A percentile compares a stretch with the other conserved stretches of the same genome.
These are phyloP conservation scores for Phialocephala sp. DNA, from an alignment of 2,329 filamentous ascomycete species.

Conservation along the genomic window DNA sequence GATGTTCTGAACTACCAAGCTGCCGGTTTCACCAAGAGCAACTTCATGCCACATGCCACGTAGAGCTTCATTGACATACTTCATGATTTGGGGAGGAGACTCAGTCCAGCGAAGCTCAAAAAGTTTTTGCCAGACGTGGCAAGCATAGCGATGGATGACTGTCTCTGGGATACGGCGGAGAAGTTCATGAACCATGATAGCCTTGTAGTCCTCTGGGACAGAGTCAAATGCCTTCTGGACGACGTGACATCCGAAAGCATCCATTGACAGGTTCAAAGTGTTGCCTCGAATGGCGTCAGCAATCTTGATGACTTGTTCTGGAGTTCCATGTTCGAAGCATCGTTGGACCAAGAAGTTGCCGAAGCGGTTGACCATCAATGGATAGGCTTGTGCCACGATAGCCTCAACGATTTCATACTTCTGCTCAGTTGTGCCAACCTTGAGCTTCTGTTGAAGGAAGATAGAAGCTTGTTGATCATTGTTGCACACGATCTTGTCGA, in stretches of 20 bases:
- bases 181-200: constrained; percentile 97
- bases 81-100: constrained; percentile 97
- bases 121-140: constrained; percentile 99
- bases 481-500: constrained; percentile 99
- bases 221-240: constrained; percentile 99
- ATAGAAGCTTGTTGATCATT: constrained; percentile 99
- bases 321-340: constrained; percentile 97
- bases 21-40: constrained; percentile 94
- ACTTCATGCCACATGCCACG: constrained; percentile 99
- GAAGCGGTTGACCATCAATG: constrained; percentile 97
- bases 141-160: constrained; percentile 97
- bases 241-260: constrained; percentile 97
- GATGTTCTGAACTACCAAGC: constrained; percentile 98
- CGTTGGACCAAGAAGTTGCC: constrained; percentile 98
- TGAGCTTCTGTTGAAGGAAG: constrained; percentile 98
- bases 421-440: constrained; percentile 91
- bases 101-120: constrained; percentile 97
- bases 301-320: constrained; percentile 93
- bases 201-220: constrained; percentile 96
- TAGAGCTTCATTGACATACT: constrained; percentile 93
- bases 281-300: constrained; percentile 93
- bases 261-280: constrained; percentile 94
- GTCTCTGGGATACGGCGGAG: constrained; percentile 95
- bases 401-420: constrained; percentile 97
- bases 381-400: constrained; percentile 93